A percentile compares a stretch with the other conserved stretches of the same genome.
phyloP scores from a whole-genome alignment of 352 stramenopile genomes.

The Albugo candida region DNA sequence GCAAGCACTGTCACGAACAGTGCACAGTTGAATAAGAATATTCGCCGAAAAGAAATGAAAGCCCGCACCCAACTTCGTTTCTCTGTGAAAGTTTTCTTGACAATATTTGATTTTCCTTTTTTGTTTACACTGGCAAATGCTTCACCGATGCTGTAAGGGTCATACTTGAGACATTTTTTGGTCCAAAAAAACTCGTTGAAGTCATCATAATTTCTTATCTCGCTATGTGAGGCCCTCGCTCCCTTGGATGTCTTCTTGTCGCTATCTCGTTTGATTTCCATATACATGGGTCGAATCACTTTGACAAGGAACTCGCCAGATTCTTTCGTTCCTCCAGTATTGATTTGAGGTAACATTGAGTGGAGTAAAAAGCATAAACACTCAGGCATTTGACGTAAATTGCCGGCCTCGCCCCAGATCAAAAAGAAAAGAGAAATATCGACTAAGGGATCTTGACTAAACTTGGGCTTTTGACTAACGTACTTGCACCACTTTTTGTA shows the following conservation, averaged over 20 bases:
- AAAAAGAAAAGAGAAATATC: slow-evolving; percentile 72
- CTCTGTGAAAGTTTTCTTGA: slow-evolving; percentile 74
- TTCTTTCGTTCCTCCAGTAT: slow-evolving; percentile 28
- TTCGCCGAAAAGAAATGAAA: slow-evolving; percentile 56
- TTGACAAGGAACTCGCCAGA: slow-evolving; percentile 42
- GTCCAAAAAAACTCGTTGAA: slow-evolving; percentile 83
- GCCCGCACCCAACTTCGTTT: slow-evolving; percentile 60
- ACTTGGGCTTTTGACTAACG: slow-evolving; percentile 54
- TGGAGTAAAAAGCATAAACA: slow-evolving; percentile 65
- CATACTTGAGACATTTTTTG: slow-evolving; percentile 73
- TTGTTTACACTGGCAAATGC: slow-evolving; percentile 60
- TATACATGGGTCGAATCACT: slow-evolving; percentile 71
- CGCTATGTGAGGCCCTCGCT: slow-evolving; percentile 34
- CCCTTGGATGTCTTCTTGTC: slow-evolving; percentile 77
- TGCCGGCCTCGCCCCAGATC: slow-evolving; percentile 70
- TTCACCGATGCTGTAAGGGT: slow-evolving; percentile 34
- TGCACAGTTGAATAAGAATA: slow-evolving; percentile 66
- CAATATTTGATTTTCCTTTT: slow-evolving; percentile 56
- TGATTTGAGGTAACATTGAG: slow-evolving; percentile 49
- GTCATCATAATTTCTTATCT: slow-evolving; percentile 78
- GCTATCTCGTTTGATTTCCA: slow-evolving; percentile 67
- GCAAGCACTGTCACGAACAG: slow-evolving; percentile 44
- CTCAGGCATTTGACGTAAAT: slow-evolving; percentile 69
- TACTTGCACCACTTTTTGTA: slow-evolving; percentile 82
- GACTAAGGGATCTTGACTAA: slow-evolving; percentile 55